These are phyloP conservation scores for Rachicladosporium sp. DNA, from an alignment of 2,329 filamentous ascomycete species.

Conservation along the genomic window DNA sequence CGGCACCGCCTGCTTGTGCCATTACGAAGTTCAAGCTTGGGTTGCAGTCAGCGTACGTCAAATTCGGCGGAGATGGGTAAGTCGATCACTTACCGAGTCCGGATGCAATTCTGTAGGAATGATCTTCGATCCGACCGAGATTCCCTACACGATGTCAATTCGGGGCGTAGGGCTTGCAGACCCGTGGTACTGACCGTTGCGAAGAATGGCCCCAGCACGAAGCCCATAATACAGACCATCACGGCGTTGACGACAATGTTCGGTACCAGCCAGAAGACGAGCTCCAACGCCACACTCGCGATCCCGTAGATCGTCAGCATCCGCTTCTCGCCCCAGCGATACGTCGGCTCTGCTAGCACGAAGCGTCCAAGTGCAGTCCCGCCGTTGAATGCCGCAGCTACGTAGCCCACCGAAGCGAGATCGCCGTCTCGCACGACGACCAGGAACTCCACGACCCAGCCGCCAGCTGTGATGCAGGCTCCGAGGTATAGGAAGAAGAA, in stretches of 20 bases:
- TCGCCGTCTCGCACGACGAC: slow-evolving; percentile 47
- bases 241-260: slow-evolving; percentile 40
- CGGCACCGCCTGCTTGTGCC: slow-evolving; percentile 12
- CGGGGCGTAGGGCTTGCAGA: not conserved
- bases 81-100: slow-evolving; percentile 30
- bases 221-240: slow-evolving; percentile 42
- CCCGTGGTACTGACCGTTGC: slow-evolving; percentile 32
- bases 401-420: slow-evolving; percentile 47
- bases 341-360: slow-evolving; percentile 38
- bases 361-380: slow-evolving; percentile 41
- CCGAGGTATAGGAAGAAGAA: slow-evolving; percentile 56
- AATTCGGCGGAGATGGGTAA: too few species aligned
- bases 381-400: slow-evolving; percentile 48
- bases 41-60: not conserved
- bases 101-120: slow-evolving; percentile 37
- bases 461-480: slow-evolving; percentile 42
- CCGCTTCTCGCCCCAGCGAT: slow-evolving; percentile 42
- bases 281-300: slow-evolving; percentile 41
- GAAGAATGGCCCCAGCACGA: slow-evolving; percentile 48
- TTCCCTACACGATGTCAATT: slow-evolving; percentile 29
- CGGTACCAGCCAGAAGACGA: slow-evolving; percentile 45
- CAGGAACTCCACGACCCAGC: slow-evolving; percentile 55
- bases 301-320: slow-evolving; percentile 46
- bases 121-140: slow-evolving; percentile 41
- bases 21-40: slow-evolving; percentile 12